A percentile compares a stretch with the other conserved stretches of the same genome.
Evolutionary conservation across 2,329 filamentous ascomycete species (phyloP).

Genomic region (Xylaria arbuscula): DNA sequence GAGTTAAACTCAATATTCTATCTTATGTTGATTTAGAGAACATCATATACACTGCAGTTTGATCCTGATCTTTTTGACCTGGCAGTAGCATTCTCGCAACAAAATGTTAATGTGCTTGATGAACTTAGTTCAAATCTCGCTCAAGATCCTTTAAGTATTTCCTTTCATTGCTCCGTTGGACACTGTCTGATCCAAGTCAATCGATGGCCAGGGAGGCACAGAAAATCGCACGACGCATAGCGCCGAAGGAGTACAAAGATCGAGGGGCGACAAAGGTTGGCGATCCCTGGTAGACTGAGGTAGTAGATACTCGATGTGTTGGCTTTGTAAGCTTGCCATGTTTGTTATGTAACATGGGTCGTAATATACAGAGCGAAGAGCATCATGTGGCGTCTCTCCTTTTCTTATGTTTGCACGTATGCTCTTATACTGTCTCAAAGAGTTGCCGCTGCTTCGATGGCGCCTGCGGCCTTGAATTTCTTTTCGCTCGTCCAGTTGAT

Average conservation of each 20-base stretch:
- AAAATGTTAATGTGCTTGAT: not conserved
- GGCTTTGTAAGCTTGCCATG: not conserved
- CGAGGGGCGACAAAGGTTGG: not conserved
- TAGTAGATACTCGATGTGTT: not conserved
- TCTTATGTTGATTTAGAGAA: too few relatives aligned
- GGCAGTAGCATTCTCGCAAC: too few relatives aligned
- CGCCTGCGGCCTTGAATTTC: slow-evolving; percentile 71
- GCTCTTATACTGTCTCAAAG: slow-evolving; percentile 46
- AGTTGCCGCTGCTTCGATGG: slow-evolving; percentile 68
- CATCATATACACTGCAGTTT: too few relatives aligned
- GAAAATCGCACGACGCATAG: not conserved
- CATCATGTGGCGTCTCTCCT: not conserved
- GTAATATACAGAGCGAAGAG: slow-evolving; percentile 8
- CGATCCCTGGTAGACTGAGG: not conserved
- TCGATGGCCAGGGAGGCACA: not conserved
- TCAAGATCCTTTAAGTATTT: too few relatives aligned
- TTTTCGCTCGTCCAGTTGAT: slow-evolving; percentile 72
- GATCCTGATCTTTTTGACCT: too few relatives aligned
- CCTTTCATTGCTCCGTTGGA: not conserved
- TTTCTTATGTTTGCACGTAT: not conserved
- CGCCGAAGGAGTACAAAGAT: too few relatives aligned
- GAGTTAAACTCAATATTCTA: too few relatives aligned
- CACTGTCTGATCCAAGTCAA: not conserved
- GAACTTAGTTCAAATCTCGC: not conserved
- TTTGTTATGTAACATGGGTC: not conserved